Evolutionary conservation across 2,329 filamentous ascomycete genomes (phyloP).

Genomic region (Penicillium sp.): DNA sequence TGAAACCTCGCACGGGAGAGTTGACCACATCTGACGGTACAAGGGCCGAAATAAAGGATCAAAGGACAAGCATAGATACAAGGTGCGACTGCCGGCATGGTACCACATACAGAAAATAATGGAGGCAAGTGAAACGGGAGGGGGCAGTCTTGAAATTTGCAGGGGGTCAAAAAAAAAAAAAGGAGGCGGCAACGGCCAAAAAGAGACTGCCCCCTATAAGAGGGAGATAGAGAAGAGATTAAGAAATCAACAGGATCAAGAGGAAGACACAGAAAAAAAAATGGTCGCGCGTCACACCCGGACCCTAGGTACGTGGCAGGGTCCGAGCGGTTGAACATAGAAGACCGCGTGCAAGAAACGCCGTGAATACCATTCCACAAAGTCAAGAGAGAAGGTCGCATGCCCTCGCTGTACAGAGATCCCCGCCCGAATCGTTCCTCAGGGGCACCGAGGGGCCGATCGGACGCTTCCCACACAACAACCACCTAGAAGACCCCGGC

Average conservation of each 20-base stretch:
- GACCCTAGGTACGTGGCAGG: slow-evolving; percentile 40
- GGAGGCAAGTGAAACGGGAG: slow-evolving; percentile 14
- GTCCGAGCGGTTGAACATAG: slow-evolving; percentile 21
- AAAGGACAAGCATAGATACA: slow-evolving; percentile 32
- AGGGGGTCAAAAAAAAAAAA: slow-evolving; percentile 9
- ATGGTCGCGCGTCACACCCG: slow-evolving; percentile 22
- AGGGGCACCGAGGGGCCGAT: neutral
- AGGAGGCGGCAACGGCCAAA: neutral
- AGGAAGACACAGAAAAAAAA: neutral
- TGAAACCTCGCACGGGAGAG: no score
- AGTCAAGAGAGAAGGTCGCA: slow-evolving; percentile 17
- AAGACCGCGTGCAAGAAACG: slow-evolving; percentile 27
- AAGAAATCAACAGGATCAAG: slow-evolving; percentile 14
- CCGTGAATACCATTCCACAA: slow-evolving; percentile 17
- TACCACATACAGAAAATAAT: slow-evolving; percentile 22
- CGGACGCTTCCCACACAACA: neutral
- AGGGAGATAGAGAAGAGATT: slow-evolving; percentile 15
- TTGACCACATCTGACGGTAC: slow-evolving; percentile 2
- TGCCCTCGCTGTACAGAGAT: slow-evolving; percentile 27
- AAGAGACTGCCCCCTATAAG: slow-evolving; percentile 7
- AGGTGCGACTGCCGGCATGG: slow-evolving; percentile 29
- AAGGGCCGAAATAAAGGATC: slow-evolving; percentile 17
- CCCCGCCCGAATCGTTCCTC: slow-evolving; percentile 14
- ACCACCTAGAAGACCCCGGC: neutral
- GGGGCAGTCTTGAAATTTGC: slow-evolving; percentile 7